Percentiles rank a stretch among this genome's conserved stretches.
These are phyloP conservation scores for Chalciporus sp. DNA, from an alignment of 1,284 basidiomycete species.

Conservation along the genomic window DNA sequence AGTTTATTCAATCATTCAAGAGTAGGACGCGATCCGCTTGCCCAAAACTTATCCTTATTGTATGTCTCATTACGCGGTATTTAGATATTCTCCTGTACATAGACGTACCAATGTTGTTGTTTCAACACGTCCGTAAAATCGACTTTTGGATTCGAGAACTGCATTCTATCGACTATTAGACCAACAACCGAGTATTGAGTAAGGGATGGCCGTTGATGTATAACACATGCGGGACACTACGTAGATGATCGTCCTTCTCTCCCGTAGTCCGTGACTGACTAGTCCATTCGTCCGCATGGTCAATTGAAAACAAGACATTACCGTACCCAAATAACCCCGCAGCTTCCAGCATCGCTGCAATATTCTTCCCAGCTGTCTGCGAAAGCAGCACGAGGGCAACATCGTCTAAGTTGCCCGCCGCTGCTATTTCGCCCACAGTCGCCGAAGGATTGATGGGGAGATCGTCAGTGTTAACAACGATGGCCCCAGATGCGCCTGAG, in stretches of 20 bases:
- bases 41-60: constrained; percentile 22
- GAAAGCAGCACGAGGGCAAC: constrained; percentile 64
- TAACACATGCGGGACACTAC: constrained; percentile 48
- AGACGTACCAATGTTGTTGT: neutral
- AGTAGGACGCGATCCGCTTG: constrained; percentile 42
- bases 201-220: constrained; percentile 79
- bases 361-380: constrained; percentile 48
- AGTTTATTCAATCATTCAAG: constrained; percentile 83
- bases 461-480: constrained; percentile 71
- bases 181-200: constrained; percentile 71
- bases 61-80: constrained; percentile 1
- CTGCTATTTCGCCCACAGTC: constrained; percentile 53
- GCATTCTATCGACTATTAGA: constrained; percentile 37
- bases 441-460: constrained; percentile 68
- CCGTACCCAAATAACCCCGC: constrained; percentile 48
- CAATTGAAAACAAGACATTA: constrained; percentile 55
- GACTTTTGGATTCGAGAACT: neutral
- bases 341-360: constrained; percentile 57
- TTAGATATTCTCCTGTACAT: constrained; percentile 9
- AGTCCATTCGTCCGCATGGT: constrained; percentile 39
- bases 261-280: constrained; percentile 26
- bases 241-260: constrained; percentile 8
- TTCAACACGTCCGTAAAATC: neutral
- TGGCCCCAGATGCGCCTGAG: constrained; percentile 72
- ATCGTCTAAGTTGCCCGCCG: constrained; percentile 58